Conservation (phyloP, 148 eudicot genomes). For the Silene latifolia region DNA sequence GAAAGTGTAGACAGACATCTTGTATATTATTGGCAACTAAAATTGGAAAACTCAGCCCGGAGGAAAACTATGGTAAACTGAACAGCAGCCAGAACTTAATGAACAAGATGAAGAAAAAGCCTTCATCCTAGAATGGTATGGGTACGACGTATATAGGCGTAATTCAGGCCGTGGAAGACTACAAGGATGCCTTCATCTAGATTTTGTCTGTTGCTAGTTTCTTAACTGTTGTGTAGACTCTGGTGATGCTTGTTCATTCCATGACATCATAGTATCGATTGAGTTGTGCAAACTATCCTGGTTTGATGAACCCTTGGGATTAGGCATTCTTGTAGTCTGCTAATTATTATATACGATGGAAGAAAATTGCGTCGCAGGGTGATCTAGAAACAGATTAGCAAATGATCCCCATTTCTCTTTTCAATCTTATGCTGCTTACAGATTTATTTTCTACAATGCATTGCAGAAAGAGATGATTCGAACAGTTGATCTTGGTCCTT, state of each 20-base stretch:
- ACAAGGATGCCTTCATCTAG: too few species aligned
- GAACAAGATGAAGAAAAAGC: too few species aligned
- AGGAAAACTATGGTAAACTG: too few species aligned
- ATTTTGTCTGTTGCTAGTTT: too few species aligned
- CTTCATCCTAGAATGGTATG: too few species aligned
- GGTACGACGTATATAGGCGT: too few species aligned
- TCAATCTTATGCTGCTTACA: neutral
- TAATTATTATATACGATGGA: neutral
- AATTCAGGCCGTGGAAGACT: too few species aligned
- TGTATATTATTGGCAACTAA: too few species aligned
- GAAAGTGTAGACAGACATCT: too few species aligned
- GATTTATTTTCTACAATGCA: neutral
- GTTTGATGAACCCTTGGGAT: neutral
- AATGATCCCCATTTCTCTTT: neutral
- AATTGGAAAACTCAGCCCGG: too few species aligned
- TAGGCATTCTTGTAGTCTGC: neutral
- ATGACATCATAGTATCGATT: neutral
- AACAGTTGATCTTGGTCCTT: conserved; percentile 96
- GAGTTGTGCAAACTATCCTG: neutral
- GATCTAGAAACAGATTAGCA: neutral
- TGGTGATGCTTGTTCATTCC: neutral
- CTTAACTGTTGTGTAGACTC: neutral
- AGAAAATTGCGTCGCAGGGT: neutral
- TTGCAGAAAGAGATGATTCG: conserved; percentile 93
- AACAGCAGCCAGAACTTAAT: too few species aligned